Evolutionary conservation across 805 yeast genomes (phyloP).

Genomic region (Kuraishia ogatae): DNA sequence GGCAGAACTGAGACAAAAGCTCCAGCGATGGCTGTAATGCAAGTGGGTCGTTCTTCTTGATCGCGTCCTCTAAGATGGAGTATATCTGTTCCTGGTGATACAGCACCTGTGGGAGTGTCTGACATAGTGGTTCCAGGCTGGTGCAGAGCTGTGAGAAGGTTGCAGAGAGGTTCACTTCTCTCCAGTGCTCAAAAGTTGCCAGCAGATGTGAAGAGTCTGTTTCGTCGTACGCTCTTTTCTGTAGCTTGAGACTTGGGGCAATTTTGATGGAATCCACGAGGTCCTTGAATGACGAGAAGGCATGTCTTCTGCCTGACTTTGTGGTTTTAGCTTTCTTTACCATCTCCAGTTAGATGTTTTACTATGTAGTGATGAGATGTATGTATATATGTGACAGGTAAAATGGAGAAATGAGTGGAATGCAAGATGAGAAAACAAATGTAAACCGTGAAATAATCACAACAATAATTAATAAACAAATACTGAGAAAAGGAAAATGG

Average conservation of each 20-base stretch:
- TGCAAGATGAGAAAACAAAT: no score
- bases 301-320: slow-evolving; percentile 47
- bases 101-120: slow-evolving; percentile 73
- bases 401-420: no score
- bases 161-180: slow-evolving; percentile 72
- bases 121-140: slow-evolving; percentile 43
- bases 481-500: no score
- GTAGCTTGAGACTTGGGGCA: slow-evolving; percentile 55
- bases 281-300: slow-evolving; percentile 73
- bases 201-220: slow-evolving; percentile 73
- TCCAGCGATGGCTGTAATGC: slow-evolving; percentile 80
- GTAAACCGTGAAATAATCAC: no score
- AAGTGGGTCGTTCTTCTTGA: slow-evolving; percentile 52
- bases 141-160: slow-evolving; percentile 57
- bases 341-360: slow-evolving; percentile 10
- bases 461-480: no score
- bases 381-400: no score
- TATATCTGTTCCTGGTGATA: slow-evolving; percentile 62
- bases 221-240: slow-evolving; percentile 56
- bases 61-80: slow-evolving; percentile 22
- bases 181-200: slow-evolving; percentile 79
- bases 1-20: slow-evolving; percentile 74
- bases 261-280: slow-evolving; percentile 77
- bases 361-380: neutral
- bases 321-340: slow-evolving; percentile 35